These are phyloP conservation scores for Picochlorum sp. DNA, from an alignment of 139 green algal genomes.

Conservation along the genomic window DNA sequence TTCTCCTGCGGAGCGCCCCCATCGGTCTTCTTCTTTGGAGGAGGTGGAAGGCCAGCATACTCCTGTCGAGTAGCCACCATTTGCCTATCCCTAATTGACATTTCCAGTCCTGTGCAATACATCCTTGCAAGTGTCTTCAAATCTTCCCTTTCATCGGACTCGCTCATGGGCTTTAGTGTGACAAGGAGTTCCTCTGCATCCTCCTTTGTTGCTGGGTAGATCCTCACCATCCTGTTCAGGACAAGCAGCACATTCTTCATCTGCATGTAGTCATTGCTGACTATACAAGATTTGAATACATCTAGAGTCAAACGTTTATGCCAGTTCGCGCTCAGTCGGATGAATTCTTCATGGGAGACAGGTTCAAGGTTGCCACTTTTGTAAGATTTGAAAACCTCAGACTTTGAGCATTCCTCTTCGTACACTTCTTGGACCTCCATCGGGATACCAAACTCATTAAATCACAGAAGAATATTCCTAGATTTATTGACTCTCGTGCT, in stretches of 20 bases:
- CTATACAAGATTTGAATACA: conserved; percentile 29
- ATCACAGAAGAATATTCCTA: conserved; percentile 56
- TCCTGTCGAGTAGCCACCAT: conserved; percentile 23
- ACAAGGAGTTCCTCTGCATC: conserved; percentile 1
- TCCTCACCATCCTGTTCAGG: conserved; percentile 29
- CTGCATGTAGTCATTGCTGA: conserved; percentile 41
- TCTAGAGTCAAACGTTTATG: conserved; percentile 19
- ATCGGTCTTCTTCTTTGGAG: background rate
- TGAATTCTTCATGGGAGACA: conserved; percentile 25
- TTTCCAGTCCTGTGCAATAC: conserved; percentile 34
- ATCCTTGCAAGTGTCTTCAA: conserved; percentile 39
- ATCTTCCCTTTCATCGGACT: conserved; percentile 37
- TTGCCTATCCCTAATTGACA: conserved; percentile 21
- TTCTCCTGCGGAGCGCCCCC: background rate
- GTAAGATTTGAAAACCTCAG: conserved; percentile 16
- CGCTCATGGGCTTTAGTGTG: conserved; percentile 11
- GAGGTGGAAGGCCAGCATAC: conserved; percentile 23
- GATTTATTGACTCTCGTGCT: conserved; percentile 45
- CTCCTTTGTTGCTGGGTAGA: conserved; percentile 9
- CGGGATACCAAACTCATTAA: conserved; percentile 30
- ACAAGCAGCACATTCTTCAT: conserved; percentile 46
- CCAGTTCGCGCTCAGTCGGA: conserved; percentile 26
- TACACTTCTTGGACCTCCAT: conserved; percentile 34
- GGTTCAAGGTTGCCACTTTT: conserved; percentile 4
- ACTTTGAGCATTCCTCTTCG: conserved; percentile 23